Base-by-base conservation (phyloP, 164 flowering plant species). In the Aristolochia contorta region DNA sequence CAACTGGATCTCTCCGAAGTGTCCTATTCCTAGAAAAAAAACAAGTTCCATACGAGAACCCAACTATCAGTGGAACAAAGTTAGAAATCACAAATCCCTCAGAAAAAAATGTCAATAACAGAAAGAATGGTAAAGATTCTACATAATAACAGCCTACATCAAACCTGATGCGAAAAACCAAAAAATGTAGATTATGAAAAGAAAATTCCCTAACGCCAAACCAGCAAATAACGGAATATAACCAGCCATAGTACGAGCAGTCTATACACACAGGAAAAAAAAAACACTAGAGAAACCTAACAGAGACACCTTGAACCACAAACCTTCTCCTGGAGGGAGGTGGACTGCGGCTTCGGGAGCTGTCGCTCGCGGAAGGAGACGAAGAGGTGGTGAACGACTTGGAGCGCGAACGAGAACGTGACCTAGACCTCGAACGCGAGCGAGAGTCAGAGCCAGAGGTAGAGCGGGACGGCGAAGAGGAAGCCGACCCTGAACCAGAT, bases 321-420 rank as follows among this genome's bases (percentile, higher is more conserved):
- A 54, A 54, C 33, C 33, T 54, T 54, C 27, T 25, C 37, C 30
- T 25, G 2, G 57, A 54, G 12, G 54, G 54, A 6, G 54, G 54
- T 6, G 54, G 54, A 18, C 54, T 50, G 23, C 54, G 54, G 22
- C 54, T 50, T n/a, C 54, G 54, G 22, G 54, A 50, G 54, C 54
- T 50, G 23, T 19, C 54, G 12, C 12, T 49, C 53, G 19, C 47
- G 16, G 23, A 19, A 47, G 50, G 32, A 12, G 37, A 9, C 48
- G 63, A 24, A 25, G 33, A 25, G 66, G 75, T 1, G 80, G 84
- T 25, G 82, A 77, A 30, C 89, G 91, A 69, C 79, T 77, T 37
- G 62, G 95, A 83, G 12, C 70, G 72, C 3, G 91, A 83, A 13
- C 77, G 69, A 2, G 95, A 82, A 22, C 67, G 41, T 3, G 91